phyloP scores from a whole-genome alignment of 202 grass and related monocot genomes.

The Eragrostis tef region DNA sequence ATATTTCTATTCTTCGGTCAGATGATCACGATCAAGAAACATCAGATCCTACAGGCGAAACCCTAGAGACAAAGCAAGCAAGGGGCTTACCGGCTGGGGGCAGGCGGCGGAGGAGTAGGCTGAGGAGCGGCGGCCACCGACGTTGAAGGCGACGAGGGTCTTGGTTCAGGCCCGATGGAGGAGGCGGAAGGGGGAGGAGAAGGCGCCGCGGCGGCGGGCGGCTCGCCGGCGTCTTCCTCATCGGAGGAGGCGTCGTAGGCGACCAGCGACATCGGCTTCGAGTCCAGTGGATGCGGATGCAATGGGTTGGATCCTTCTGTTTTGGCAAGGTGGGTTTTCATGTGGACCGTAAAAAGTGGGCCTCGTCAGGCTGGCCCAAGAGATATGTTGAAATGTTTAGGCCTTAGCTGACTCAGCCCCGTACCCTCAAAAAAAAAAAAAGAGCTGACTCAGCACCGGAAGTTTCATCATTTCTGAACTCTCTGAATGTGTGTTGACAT shows the following conservation, averaged over 20 bases:
- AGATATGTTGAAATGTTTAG: not conserved
- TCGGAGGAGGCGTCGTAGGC: slow-evolving; percentile 62
- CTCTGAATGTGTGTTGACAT: too few relatives aligned
- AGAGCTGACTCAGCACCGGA: too few relatives aligned
- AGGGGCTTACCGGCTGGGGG: slow-evolving; percentile 39
- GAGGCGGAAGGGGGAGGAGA: not conserved
- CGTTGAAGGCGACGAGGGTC: slow-evolving; percentile 19
- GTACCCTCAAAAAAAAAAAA: too few relatives aligned
- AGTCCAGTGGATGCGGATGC: too few relatives aligned
- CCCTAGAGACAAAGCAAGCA: slow-evolving; percentile 33
- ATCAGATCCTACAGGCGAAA: slow-evolving; percentile 1
- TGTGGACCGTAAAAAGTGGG: not conserved
- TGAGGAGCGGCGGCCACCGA: slow-evolving; percentile 11
- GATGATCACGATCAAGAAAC: not conserved
- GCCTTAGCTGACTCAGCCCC: not conserved
- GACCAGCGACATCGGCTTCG: slow-evolving; percentile 53
- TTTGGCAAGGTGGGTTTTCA: not conserved
- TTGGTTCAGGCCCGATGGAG: slow-evolving; percentile 33
- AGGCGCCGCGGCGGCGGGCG: slow-evolving; percentile 22
- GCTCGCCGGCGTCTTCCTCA: slow-evolving; percentile 59
- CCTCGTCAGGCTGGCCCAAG: not conserved
- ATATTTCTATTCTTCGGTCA: not conserved
- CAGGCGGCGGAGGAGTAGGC: slow-evolving; percentile 26
- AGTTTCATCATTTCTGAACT: too few relatives aligned
- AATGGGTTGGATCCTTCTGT: not conserved